Evolutionary conservation across 2,329 filamentous ascomycete species (phyloP), one percentile per base, ranked within the genome.

Genomic region (Ophiostoma sp.): DNA sequence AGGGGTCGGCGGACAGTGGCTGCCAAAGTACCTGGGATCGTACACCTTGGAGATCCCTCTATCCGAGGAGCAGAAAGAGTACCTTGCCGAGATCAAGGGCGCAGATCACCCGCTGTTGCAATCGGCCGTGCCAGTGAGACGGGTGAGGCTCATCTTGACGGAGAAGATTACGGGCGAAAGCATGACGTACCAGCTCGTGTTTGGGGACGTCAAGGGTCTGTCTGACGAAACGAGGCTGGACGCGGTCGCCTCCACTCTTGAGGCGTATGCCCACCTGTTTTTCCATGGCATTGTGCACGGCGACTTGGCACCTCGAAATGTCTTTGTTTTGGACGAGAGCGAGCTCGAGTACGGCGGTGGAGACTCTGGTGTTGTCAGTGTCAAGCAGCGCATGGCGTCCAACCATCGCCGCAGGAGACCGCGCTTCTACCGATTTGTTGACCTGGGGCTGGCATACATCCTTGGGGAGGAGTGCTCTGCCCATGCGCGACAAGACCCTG

Each of bases 351-450:
- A 41, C 2, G 12, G 11, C 3, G 18, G n/a, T 3, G n/a, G 40
- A 12, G 81, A 80, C 63, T 80, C 76, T 0, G 81, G 80, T 12
- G 81, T 81, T 0, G 80, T 64, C 9, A 44, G 9, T 9, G 63
- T 16, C 63, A 64, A 38, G 63, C 11, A 44, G n/a, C 41, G 41
- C 63, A 47, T 36, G 63, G 16, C 3, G 36, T 12, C 62, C 4
- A 11, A 47, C 7, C 5, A 5, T 40, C 63, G 16, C 5, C 47
- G 66, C 41, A 41, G 40, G 1, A 16, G 12, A 8, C 55, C 66
- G 27, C 64, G 18, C 4, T 72, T 72, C 41, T 42, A 66, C 36
- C 69, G 68, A 0, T 73, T 73, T 18, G 70, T 73, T 27, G 72
- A 73, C 42, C 68, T 73, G 0, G 72, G 71, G 2, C 58, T 69